Conservation (phyloP, 1,139 yeast genomes). For the Scheffersomyces cryptocercus region DNA sequence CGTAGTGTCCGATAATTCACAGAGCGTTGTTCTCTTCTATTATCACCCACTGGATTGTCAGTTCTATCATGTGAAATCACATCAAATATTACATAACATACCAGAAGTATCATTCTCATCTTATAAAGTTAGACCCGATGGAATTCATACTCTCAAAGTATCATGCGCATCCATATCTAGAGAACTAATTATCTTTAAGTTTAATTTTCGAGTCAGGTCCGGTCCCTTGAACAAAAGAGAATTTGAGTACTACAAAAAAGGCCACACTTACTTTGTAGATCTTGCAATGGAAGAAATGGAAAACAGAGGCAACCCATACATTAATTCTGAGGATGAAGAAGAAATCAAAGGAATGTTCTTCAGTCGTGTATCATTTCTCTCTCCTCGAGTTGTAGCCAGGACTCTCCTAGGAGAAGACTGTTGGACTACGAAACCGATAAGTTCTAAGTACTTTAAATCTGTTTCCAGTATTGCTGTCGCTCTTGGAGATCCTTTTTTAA, state of each 20-base stretch:
- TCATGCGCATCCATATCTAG: slow-evolving; percentile 52
- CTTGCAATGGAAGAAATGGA: slow-evolving; percentile 29
- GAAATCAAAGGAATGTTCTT: slow-evolving; percentile 15
- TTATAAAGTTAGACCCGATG: slow-evolving; percentile 15
- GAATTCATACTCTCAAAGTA: slow-evolving; percentile 21
- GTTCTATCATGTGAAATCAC: slow-evolving; percentile 39
- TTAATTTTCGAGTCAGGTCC: slow-evolving; percentile 22
- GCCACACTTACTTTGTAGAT: slow-evolving; percentile 27
- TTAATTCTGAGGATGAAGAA: slow-evolving; percentile 4
- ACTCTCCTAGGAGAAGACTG: slow-evolving; percentile 49
- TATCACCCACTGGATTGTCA: slow-evolving; percentile 25
- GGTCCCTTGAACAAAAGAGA: slow-evolving; percentile 33
- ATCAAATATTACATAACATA: slow-evolving; percentile 54
- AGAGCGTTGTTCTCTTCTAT: slow-evolving; percentile 43
- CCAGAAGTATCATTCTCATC: slow-evolving; percentile 54
- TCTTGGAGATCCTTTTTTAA: slow-evolving; percentile 44
- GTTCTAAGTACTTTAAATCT: slow-evolving; percentile 42
- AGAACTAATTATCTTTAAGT: slow-evolving; percentile 44
- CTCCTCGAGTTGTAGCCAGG: slow-evolving; percentile 27
- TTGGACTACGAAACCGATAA: slow-evolving; percentile 54
- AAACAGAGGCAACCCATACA: slow-evolving; percentile 8
- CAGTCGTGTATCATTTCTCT: slow-evolving; percentile 21
- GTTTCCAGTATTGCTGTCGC: slow-evolving; percentile 51
- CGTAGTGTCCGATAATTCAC: slow-evolving; percentile 61
- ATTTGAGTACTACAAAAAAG: slow-evolving; percentile 13